A percentile compares a stretch with the other conserved stretches of the same genome.
phyloP scores from a whole-genome alignment of 371 early-diverging fungal species.

The Mucor circinelloides region DNA sequence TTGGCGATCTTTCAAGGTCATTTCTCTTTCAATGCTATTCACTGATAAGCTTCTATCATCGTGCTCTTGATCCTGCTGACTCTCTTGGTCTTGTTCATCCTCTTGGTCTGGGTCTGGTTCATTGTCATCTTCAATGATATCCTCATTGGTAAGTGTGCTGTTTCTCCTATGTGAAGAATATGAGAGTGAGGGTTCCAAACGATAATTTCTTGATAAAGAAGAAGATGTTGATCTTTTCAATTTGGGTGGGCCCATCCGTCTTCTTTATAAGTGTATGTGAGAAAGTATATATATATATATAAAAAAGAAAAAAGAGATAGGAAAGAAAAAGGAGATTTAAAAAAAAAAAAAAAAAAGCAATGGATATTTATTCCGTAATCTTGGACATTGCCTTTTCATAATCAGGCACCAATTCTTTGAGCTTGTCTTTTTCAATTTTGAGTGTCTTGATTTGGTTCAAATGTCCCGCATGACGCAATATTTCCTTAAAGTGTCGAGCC shows the following conservation, averaged over 20 bases:
- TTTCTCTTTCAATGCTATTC: slow-evolving; percentile 46
- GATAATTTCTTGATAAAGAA: neutral
- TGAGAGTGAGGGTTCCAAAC: neutral
- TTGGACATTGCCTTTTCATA: slow-evolving; percentile 30
- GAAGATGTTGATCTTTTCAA: slow-evolving; percentile 9
- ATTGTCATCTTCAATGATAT: neutral
- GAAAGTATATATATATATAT: no score
- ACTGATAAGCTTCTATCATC: slow-evolving; percentile 27
- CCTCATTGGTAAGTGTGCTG: slow-evolving; percentile 9
- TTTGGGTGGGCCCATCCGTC: slow-evolving; percentile 1
- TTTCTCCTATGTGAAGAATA: neutral
- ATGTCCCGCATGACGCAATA: slow-evolving; percentile 73
- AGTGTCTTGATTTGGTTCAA: slow-evolving; percentile 55
- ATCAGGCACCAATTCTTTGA: slow-evolving; percentile 27
- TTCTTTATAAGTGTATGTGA: neutral
- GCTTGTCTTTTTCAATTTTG: slow-evolving; percentile 42
- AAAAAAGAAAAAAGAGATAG: neutral
- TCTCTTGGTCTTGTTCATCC: slow-evolving; percentile 4
- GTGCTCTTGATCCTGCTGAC: neutral
- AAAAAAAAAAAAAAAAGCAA: neutral
- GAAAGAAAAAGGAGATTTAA: neutral
- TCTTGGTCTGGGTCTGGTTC: slow-evolving; percentile 8
- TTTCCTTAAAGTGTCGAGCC: slow-evolving; percentile 71
- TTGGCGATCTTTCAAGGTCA: slow-evolving; percentile 71
- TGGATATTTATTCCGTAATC: slow-evolving; percentile 12